These are phyloP conservation scores for Fusarium buxicola DNA, from an alignment of 2,329 filamentous ascomycete species.

Conservation along the genomic window DNA sequence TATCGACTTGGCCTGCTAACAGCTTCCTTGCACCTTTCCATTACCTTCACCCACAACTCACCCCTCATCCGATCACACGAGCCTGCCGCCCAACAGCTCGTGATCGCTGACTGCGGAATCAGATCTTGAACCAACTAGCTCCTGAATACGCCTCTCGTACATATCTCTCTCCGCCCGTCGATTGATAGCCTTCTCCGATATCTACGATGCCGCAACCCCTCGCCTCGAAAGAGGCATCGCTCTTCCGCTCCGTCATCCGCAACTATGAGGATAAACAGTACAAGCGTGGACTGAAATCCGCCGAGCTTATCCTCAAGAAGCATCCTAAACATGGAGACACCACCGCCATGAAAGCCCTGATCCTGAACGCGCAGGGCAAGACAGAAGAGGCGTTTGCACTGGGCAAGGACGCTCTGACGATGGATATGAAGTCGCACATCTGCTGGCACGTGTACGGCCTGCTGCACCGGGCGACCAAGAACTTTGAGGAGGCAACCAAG, in stretches of 20 bases:
- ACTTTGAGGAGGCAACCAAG: conserved; percentile 99
- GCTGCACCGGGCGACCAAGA: conserved; percentile 92
- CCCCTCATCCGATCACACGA: conserved; percentile 34
- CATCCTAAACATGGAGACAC: conserved; percentile 97
- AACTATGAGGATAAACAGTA: conserved; percentile 99
- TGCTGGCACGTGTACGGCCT: conserved; percentile 99
- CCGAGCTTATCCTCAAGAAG: conserved; percentile 96
- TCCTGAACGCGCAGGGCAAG: conserved; percentile 92
- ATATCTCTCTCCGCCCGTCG: not conserved
- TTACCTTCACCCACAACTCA: conserved; percentile 23
- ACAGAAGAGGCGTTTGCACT: conserved; percentile 93
- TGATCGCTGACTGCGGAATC: conserved; percentile 31
- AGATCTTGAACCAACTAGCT: conserved; percentile 14
- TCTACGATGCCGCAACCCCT: conserved; percentile 76
- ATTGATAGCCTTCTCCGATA: not conserved
- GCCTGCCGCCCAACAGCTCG: conserved; percentile 23
- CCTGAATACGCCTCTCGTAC: not conserved
- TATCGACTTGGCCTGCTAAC: conserved; percentile 14
- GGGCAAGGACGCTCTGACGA: conserved; percentile 90
- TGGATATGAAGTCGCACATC: conserved; percentile 99
- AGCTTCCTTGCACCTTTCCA: conserved; percentile 29
- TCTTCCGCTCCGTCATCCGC: conserved; percentile 95
- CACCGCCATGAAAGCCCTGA: conserved; percentile 98
- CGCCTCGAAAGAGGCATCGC: conserved; percentile 88
- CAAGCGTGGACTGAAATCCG: conserved; percentile 91